Conservation (phyloP, 495 filamentous ascomycete genomes). For the Penicillium antarcticum region DNA sequence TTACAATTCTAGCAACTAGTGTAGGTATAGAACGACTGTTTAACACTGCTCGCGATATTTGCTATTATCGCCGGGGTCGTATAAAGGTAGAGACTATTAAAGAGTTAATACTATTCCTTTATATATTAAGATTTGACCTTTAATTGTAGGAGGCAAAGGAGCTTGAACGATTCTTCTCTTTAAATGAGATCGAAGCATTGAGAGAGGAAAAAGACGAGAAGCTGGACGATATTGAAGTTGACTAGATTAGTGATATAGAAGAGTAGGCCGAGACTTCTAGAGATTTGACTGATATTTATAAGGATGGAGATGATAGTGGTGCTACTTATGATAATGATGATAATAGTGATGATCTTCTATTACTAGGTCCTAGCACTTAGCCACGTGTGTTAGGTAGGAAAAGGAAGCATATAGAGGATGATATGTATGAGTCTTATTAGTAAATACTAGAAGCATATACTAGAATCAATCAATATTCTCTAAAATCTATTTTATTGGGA, state of each 20-base stretch:
- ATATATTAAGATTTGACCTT: not conserved
- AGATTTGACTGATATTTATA: not conserved
- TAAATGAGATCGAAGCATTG: not conserved
- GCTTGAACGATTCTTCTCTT: not conserved
- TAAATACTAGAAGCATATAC: too few relatives aligned
- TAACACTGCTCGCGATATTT: not conserved
- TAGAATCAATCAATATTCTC: too few relatives aligned
- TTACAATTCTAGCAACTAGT: not conserved
- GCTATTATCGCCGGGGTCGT: not conserved
- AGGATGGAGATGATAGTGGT: too few relatives aligned
- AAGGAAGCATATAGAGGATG: too few relatives aligned
- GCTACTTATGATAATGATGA: too few relatives aligned
- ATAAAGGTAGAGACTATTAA: not conserved
- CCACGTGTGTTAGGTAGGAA: not conserved
- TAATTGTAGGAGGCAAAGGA: not conserved
- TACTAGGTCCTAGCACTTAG: not conserved
- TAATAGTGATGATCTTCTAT: not conserved
- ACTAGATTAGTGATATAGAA: not conserved
- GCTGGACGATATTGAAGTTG: not conserved
- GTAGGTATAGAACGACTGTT: not conserved
- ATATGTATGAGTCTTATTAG: too few relatives aligned
- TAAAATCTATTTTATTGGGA: too few relatives aligned
- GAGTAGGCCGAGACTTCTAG: not conserved
- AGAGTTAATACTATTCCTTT: slow-evolving; percentile 1
- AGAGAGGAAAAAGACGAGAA: not conserved